These are phyloP conservation scores for Paralagenidium karlingii DNA, from an alignment of 352 stramenopile species.

Conservation along the genomic window DNA sequence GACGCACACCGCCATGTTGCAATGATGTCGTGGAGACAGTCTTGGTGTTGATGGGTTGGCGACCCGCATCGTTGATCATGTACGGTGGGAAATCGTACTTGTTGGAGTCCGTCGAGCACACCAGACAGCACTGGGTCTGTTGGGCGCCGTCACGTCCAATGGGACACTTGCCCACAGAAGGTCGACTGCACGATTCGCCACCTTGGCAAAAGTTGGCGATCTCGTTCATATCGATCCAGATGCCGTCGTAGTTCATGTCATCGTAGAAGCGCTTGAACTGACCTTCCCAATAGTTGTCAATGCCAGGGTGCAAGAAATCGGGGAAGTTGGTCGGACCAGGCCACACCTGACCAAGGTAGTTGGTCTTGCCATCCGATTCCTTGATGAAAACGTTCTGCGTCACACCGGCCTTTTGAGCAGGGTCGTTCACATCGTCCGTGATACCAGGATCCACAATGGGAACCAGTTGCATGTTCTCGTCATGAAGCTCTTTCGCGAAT, in stretches of 20 bases:
- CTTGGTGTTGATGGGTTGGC: constrained; percentile 38
- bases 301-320: constrained; percentile 69
- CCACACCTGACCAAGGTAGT: constrained; percentile 72
- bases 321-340: constrained; percentile 66
- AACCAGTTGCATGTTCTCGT: constrained; percentile 44
- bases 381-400: constrained; percentile 70
- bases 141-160: too few relatives aligned
- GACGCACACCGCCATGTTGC: constrained; percentile 30
- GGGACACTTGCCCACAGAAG: constrained; percentile 17
- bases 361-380: constrained; percentile 34
- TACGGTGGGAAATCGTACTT: constrained; percentile 41
- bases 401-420: constrained; percentile 37
- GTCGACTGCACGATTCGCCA: constrained; percentile 21
- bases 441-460: constrained; percentile 80
- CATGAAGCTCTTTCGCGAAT: constrained; percentile 38
- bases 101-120: constrained; percentile 23
- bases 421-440: constrained; percentile 27
- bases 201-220: constrained; percentile 62
- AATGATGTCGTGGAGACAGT: constrained; percentile 38
- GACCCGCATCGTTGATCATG: constrained; percentile 35
- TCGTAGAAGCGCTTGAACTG: constrained; percentile 48
- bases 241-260: constrained; percentile 33
- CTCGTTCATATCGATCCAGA: constrained; percentile 88
- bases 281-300: constrained; percentile 44
- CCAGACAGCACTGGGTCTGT: constrained; percentile 37